A percentile compares a stretch with the other conserved stretches of the same genome.
Conservation (phyloP, 2,329 filamentous ascomycete species). For the Fusarium mundagurra region DNA sequence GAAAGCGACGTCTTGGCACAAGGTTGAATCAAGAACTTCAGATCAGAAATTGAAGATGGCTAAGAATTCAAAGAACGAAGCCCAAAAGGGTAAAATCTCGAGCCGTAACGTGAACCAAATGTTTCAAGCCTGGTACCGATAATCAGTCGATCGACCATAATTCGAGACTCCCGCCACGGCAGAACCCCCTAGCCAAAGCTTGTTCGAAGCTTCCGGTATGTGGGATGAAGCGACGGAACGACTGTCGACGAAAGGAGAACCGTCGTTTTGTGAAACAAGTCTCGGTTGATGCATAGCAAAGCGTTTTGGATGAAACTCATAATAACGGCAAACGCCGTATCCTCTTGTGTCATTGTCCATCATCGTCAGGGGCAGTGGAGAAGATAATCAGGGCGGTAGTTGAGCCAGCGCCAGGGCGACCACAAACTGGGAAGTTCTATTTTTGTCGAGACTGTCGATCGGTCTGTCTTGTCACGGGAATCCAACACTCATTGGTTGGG, state of each 20-base stretch:
- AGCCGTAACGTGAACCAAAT: background rate
- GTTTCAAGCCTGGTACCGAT: conserved; percentile 17
- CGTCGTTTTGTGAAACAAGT: conserved; percentile 27
- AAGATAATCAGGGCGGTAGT: conserved; percentile 37
- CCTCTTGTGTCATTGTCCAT: conserved; percentile 11
- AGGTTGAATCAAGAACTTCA: background rate
- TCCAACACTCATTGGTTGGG: conserved; percentile 3
- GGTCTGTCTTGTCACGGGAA: background rate
- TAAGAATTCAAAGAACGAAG: background rate
- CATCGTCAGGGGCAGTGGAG: conserved; percentile 41
- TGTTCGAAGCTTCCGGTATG: conserved; percentile 24
- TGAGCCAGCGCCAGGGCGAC: conserved; percentile 1
- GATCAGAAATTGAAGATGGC: background rate
- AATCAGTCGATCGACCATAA: conserved; percentile 10
- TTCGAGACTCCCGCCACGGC: conserved; percentile 22
- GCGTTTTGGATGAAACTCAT: conserved; percentile 2
- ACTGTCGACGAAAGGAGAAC: background rate
- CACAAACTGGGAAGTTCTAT: conserved; percentile 25
- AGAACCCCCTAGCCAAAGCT: conserved; percentile 13
- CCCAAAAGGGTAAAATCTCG: background rate
- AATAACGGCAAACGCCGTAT: conserved; percentile 12
- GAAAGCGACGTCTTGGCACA: background rate
- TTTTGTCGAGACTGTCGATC: conserved; percentile 31
- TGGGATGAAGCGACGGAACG: conserved; percentile 1
- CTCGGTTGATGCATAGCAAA: conserved; percentile 24